These are phyloP conservation scores for Colletotrichum brevisporum DNA, from an alignment of 2,329 filamentous ascomycete genomes.

Conservation along the genomic window DNA sequence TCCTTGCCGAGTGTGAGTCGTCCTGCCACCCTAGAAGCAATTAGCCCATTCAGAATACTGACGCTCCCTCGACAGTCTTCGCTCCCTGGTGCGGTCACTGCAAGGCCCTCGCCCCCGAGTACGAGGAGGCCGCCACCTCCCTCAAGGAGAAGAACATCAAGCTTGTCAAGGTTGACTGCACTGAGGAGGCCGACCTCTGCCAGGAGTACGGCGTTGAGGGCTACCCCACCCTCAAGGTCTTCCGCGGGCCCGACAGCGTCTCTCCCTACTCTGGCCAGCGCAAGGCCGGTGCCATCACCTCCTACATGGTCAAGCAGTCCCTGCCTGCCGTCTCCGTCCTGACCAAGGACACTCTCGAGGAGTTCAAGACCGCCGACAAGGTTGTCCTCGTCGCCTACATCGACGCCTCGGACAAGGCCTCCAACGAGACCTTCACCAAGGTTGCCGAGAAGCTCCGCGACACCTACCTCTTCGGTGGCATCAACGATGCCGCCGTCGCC, in stretches of 20 bases:
- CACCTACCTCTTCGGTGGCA: slow-evolving; percentile 91
- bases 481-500: slow-evolving; percentile 85
- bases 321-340: slow-evolving; percentile 91
- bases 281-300: slow-evolving; percentile 83
- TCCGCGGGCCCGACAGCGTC: slow-evolving; percentile 89
- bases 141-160: slow-evolving; percentile 91
- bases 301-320: slow-evolving; percentile 98
- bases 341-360: slow-evolving; percentile 85
- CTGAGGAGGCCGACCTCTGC: slow-evolving; percentile 93
- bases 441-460: slow-evolving; percentile 85
- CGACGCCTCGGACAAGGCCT: slow-evolving; percentile 82
- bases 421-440: slow-evolving; percentile 86
- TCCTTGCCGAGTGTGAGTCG: slow-evolving; percentile 90
- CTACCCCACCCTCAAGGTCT: slow-evolving; percentile 99
- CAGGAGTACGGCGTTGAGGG: slow-evolving; percentile 92
- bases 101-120: slow-evolving; percentile 96
- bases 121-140: slow-evolving; percentile 86
- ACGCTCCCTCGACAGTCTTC: slow-evolving; percentile 74
- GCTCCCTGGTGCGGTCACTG: slow-evolving; percentile 98
- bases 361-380: slow-evolving; percentile 99
- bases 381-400: slow-evolving; percentile 95
- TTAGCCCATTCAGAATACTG: slow-evolving; percentile 49
- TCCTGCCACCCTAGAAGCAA: neutral
- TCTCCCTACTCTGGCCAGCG: slow-evolving; percentile 89
- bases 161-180: slow-evolving; percentile 93